A percentile compares a stretch with the other conserved stretches of the same genome.
Conservation (phyloP, 306 rosid species). For the Cucurbita maxima region DNA sequence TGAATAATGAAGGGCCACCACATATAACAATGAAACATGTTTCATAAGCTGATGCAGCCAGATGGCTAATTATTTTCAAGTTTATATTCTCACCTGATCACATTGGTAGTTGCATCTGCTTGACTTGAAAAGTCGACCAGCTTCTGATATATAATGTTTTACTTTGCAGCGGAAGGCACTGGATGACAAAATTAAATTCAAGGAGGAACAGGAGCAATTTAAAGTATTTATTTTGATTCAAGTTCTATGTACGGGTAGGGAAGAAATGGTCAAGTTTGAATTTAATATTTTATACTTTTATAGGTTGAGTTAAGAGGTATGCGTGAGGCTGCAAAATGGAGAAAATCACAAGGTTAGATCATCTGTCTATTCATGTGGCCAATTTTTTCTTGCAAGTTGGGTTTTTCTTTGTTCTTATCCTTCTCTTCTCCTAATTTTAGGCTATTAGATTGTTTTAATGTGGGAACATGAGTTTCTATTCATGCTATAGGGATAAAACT, state of each 20-base stretch:
- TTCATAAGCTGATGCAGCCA: neutral
- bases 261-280: neutral
- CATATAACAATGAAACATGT: neutral
- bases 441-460: neutral
- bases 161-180: slow-evolving; percentile 59
- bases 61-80: neutral
- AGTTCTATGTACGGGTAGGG: neutral
- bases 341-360: slow-evolving; percentile 65
- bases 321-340: slow-evolving; percentile 92
- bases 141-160: slow-evolving; percentile 4
- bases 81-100: neutral
- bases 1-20: neutral
- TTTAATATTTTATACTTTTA: slow-evolving; percentile 9
- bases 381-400: neutral
- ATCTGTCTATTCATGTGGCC: slow-evolving; percentile 1
- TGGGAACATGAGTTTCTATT: neutral
- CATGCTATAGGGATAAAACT: neutral
- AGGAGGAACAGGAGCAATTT: slow-evolving; percentile 68
- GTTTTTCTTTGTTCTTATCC: neutral
- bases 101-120: neutral
- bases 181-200: slow-evolving; percentile 70
- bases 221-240: slow-evolving; percentile 30
- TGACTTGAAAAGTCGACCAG: neutral
- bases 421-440: neutral
- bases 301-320: slow-evolving; percentile 66